Evolutionary conservation across 1,284 basidiomycete species (phyloP).

Genomic region (Baeospora myosura): DNA sequence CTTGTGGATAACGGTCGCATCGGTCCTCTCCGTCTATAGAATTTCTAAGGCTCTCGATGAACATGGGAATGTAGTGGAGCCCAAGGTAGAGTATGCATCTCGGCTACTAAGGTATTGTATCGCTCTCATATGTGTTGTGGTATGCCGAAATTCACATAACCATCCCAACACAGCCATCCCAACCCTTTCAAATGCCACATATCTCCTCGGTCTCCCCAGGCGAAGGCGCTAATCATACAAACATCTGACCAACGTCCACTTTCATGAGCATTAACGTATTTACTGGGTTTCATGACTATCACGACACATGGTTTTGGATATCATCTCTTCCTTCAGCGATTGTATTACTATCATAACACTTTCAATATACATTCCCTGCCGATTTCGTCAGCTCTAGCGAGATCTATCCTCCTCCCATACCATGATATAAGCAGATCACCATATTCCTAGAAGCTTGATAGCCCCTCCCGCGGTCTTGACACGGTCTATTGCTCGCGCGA

Average conservation of each 20-base stretch:
- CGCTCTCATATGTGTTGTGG: slow-evolving; percentile 7
- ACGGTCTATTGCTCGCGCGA: slow-evolving; percentile 29
- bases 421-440: slow-evolving; percentile 24
- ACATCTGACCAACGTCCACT: too few relatives aligned
- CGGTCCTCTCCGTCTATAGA: slow-evolving; percentile 31
- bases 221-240: slow-evolving; percentile 24
- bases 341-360: not conserved
- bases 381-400: not conserved
- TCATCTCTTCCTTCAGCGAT: not conserved
- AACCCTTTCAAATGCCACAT: slow-evolving; percentile 38
- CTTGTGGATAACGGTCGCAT: slow-evolving; percentile 41
- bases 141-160: not conserved
- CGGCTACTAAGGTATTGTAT: slow-evolving; percentile 37
- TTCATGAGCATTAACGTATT: too few relatives aligned
- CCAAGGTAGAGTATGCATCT: slow-evolving; percentile 20
- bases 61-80: slow-evolving; percentile 4
- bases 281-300: slow-evolving; percentile 8
- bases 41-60: slow-evolving; percentile 30
- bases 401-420: not conserved
- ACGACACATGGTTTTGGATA: not conserved
- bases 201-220: slow-evolving; percentile 28
- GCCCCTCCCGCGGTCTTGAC: slow-evolving; percentile 28
- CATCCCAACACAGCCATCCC: slow-evolving; percentile 26
- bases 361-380: slow-evolving; percentile 1
- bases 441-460: slow-evolving; percentile 34